A percentile compares a stretch with the other conserved stretches of the same genome.
Evolutionary conservation across 2,329 filamentous ascomycete species (phyloP).

Genomic region (Monilinia aucupariae): DNA sequence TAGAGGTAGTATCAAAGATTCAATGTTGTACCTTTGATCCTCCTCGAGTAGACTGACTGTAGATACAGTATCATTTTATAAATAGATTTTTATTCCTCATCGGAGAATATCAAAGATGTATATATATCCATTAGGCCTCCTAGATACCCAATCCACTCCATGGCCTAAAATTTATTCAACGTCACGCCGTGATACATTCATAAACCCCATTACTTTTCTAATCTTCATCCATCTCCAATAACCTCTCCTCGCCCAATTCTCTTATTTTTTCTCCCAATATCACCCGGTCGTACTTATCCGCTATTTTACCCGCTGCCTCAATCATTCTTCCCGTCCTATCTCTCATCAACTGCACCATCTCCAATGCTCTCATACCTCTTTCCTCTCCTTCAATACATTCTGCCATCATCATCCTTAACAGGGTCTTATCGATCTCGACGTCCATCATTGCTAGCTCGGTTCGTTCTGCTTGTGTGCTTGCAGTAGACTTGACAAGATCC

Average conservation of each 20-base stretch:
- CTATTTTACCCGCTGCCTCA: constrained; percentile 85
- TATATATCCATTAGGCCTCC: constrained; percentile 6
- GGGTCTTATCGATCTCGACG: constrained; percentile 80
- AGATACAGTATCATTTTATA: neutral
- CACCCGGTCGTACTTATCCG: constrained; percentile 72
- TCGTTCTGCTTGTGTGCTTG: constrained; percentile 59
- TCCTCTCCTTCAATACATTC: constrained; percentile 94
- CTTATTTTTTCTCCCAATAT: constrained; percentile 87
- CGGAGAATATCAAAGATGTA: neutral
- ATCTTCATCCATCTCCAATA: constrained; percentile 33
- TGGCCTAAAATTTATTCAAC: neutral
- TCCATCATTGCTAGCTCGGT: constrained; percentile 64
- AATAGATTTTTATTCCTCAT: neutral
- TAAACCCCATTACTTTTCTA: constrained; percentile 18
- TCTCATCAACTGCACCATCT: constrained; percentile 80
- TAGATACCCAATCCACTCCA: neutral
- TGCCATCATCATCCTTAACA: constrained; percentile 80
- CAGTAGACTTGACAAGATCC: constrained; percentile 66
- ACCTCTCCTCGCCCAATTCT: constrained; percentile 63
- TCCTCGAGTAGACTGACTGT: no score
- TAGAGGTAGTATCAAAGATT: neutral
- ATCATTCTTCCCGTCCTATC: constrained; percentile 85
- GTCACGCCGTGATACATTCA: constrained; percentile 6
- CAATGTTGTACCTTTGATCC: neutral
- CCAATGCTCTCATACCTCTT: constrained; percentile 86